These are phyloP conservation scores for Aureobasidium subglaciale DNA, from an alignment of 2,329 filamentous ascomycete species.

Conservation along the genomic window DNA sequence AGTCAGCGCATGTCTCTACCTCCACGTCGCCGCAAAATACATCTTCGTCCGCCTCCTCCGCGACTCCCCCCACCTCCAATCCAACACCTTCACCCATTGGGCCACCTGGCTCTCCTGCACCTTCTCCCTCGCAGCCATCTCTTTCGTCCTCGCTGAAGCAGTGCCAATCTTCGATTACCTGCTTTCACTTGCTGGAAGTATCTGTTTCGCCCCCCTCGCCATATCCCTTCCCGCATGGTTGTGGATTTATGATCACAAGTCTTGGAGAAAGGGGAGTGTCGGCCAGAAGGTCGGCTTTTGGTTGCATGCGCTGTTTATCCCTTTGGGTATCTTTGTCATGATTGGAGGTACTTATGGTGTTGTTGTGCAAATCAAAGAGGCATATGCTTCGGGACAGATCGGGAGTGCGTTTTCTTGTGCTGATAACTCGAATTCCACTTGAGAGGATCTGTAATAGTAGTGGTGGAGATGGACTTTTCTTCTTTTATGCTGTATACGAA, in stretches of 20 bases:
- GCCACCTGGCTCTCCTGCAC: conserved; percentile 44
- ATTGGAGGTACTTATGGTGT: conserved; percentile 46
- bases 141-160: conserved; percentile 47
- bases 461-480: neutral
- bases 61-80: conserved; percentile 44
- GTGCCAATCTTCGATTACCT: conserved; percentile 51
- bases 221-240: conserved; percentile 43
- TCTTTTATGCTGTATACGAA: neutral
- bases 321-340: conserved; percentile 41
- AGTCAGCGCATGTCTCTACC: conserved; percentile 42
- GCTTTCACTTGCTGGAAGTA: conserved; percentile 41
- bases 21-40: conserved; percentile 49
- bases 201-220: conserved; percentile 47
- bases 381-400: conserved; percentile 43
- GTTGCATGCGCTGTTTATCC: conserved; percentile 37
- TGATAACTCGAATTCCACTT: conserved; percentile 34
- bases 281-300: conserved; percentile 33
- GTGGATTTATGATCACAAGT: conserved; percentile 44
- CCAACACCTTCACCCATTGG: conserved; percentile 48
- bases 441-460: neutral
- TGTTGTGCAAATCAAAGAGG: conserved; percentile 45
- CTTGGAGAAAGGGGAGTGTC: conserved; percentile 33
- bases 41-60: conserved; percentile 50
- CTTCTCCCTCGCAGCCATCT: conserved; percentile 34
- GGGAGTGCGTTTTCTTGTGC: conserved; percentile 43